Percentiles rank a stretch among this genome's conserved stretches.
Evolutionary conservation across 106 monocot genomes (phyloP).

Genomic region (Dendrobium chrysotoxum): DNA sequence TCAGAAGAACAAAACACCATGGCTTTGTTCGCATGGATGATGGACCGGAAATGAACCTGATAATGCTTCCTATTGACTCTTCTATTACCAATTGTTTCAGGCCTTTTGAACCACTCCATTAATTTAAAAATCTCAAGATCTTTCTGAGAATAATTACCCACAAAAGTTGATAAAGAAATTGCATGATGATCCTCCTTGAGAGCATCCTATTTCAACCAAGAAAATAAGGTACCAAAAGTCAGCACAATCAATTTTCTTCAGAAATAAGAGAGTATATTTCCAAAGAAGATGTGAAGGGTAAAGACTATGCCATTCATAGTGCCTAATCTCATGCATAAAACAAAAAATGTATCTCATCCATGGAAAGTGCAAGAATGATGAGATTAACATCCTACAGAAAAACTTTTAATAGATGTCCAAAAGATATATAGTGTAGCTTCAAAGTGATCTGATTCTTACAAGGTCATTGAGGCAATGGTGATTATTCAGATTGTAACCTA

Average conservation of each 20-base stretch:
- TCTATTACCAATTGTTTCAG: neutral
- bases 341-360: conserved; percentile 59
- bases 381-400: conserved; percentile 55
- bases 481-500: conserved; percentile 47
- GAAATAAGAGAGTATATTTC: neutral
- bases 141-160: neutral
- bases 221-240: neutral
- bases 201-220: neutral
- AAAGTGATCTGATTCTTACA: conserved; percentile 21
- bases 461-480: conserved; percentile 57
- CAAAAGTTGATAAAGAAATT: neutral
- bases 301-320: neutral
- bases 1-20: neutral
- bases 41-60: conserved; percentile 16
- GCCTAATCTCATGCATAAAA: conserved; percentile 48
- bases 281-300: neutral
- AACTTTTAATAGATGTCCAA: neutral
- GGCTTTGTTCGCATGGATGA: neutral
- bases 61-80: conserved; percentile 7
- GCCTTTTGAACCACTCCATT: conserved; percentile 11
- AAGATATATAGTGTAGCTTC: neutral
- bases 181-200: neutral
- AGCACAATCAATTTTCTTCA: neutral
- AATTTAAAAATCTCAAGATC: conserved; percentile 11
- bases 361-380: conserved; percentile 62